Percentiles rank a stretch among this genome's conserved stretches.
These are phyloP conservation scores for Phytophthora quininea DNA, from an alignment of 352 stramenopile species.

Conservation along the genomic window DNA sequence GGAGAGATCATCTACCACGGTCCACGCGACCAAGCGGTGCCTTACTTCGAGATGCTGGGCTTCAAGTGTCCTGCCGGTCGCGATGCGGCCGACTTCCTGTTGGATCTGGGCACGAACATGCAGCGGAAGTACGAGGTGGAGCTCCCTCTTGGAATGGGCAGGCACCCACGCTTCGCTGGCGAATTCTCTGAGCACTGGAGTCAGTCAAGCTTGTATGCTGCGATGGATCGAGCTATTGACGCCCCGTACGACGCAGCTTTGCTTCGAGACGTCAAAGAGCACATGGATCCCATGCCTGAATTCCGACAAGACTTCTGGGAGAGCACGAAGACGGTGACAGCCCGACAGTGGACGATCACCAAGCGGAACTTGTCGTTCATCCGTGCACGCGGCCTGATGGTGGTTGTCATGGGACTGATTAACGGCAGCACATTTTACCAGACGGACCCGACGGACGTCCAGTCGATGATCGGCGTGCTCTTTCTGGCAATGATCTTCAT, in stretches of 20 bases:
- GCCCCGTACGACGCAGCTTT: slow-evolving; percentile 12
- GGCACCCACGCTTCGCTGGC: slow-evolving; percentile 23
- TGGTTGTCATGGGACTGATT: slow-evolving; percentile 52
- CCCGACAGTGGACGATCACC: slow-evolving; percentile 46
- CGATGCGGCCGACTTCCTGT: slow-evolving; percentile 58
- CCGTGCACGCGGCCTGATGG: slow-evolving; percentile 35
- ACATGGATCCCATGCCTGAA: slow-evolving; percentile 71
- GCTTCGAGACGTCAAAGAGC: slow-evolving; percentile 51
- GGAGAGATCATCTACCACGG: slow-evolving; percentile 71
- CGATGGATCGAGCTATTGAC: slow-evolving; percentile 11
- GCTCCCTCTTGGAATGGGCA: slow-evolving; percentile 9
- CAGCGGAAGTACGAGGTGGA: slow-evolving; percentile 43
- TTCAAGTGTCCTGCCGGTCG: slow-evolving; percentile 47
- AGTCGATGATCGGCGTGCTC: slow-evolving; percentile 72
- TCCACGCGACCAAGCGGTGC: slow-evolving; percentile 34
- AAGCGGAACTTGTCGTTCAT: slow-evolving; percentile 53
- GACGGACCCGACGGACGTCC: slow-evolving; percentile 39
- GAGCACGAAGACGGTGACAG: slow-evolving; percentile 40
- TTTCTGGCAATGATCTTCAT: slow-evolving; percentile 85
- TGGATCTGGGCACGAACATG: slow-evolving; percentile 54
- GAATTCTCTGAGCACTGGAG: slow-evolving; percentile 36
- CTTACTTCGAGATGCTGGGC: slow-evolving; percentile 47
- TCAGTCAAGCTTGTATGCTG: slow-evolving; percentile 7
- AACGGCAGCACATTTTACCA: slow-evolving; percentile 57
- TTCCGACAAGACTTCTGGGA: slow-evolving; percentile 31